Evolutionary conservation across 2,329 filamentous ascomycete genomes (phyloP), one percentile per base, ranked within the genome.

Genomic region (Trichoderma koningii): DNA sequence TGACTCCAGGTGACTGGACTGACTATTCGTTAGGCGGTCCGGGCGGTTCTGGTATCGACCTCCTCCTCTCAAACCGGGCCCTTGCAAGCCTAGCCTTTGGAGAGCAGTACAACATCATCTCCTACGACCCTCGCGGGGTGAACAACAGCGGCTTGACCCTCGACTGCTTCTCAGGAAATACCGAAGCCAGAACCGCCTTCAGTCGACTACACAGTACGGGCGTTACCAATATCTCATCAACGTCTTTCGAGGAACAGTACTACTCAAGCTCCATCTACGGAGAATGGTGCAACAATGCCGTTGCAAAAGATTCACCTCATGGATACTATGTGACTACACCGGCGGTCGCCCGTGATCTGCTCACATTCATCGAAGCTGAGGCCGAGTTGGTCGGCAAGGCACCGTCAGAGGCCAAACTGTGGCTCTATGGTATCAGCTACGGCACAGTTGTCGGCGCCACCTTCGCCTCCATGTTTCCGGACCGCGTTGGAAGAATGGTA

Each of bases 371-470:
- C 19, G 55, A 57, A 21, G 55, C 55, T 6, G 55, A 57, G 42
- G 55, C 55, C n/a, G 23, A 47, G 12, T 47, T 57, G 10, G 42
- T 42, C 14, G 41, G 41, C 6, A 26, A 47, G 10, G 1, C 42
- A 10, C 17, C 55, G 7, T 47, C 55, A 23, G 41, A 57, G 7
- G 42, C 55, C 42, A 57, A 47, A 15, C 1, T 57, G 45, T 57
- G 55, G 55, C 23, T 47, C 1, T 57, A 57, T 12, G 63, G 55
- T 3, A 71, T 75, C 64, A 75, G 72, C 21, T 78, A 78, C 59
- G 76, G 76, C 14, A 75, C 73, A 2, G 63, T 75, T 14, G 62
- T 78, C 10, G 76, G 77, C 7, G 62, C 64, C 21, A 75, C 71
- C 2, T 76, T 76, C 57, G 75, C 75, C 7, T 70, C 72, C 7